Conservation (phyloP, 1,139 yeast species). For the Entelexis paramagnoliae region DNA sequence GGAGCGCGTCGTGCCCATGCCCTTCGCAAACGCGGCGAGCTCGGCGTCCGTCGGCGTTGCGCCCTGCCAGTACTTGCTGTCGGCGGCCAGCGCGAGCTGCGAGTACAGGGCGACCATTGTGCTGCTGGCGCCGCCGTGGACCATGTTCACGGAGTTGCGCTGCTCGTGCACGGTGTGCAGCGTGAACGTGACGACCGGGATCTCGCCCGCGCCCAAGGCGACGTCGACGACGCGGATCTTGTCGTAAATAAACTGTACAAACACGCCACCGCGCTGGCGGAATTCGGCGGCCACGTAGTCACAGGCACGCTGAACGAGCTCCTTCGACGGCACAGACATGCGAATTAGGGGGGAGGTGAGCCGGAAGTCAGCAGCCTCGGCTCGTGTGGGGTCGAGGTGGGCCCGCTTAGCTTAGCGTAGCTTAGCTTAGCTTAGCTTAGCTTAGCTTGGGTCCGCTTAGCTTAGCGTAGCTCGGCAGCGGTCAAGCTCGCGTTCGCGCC, state of each 20-base stretch:
- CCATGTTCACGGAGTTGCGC: slow-evolving; percentile 25
- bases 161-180: slow-evolving; percentile 24
- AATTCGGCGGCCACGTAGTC: slow-evolving; percentile 8
- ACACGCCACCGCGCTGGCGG: slow-evolving; percentile 7
- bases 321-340: background rate
- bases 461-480: too few species aligned
- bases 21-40: slow-evolving; percentile 16
- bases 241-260: slow-evolving; percentile 15
- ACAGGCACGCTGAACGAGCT: slow-evolving; percentile 13
- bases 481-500: too few species aligned
- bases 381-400: too few species aligned
- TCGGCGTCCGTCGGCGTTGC: slow-evolving; percentile 17
- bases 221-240: slow-evolving; percentile 10
- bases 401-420: too few species aligned
- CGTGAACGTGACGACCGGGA: slow-evolving; percentile 18
- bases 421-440: too few species aligned
- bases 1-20: slow-evolving; percentile 28
- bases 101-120: slow-evolving; percentile 28
- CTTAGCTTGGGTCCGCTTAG: too few species aligned
- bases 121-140: slow-evolving; percentile 33
- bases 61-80: slow-evolving; percentile 27
- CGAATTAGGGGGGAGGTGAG: too few species aligned
- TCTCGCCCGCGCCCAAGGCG: background rate
- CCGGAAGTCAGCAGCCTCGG: too few species aligned
- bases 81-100: slow-evolving; percentile 26